These are phyloP conservation scores for Penicillium diatomitis DNA, from an alignment of 495 filamentous ascomycete genomes.

Conservation along the genomic window DNA sequence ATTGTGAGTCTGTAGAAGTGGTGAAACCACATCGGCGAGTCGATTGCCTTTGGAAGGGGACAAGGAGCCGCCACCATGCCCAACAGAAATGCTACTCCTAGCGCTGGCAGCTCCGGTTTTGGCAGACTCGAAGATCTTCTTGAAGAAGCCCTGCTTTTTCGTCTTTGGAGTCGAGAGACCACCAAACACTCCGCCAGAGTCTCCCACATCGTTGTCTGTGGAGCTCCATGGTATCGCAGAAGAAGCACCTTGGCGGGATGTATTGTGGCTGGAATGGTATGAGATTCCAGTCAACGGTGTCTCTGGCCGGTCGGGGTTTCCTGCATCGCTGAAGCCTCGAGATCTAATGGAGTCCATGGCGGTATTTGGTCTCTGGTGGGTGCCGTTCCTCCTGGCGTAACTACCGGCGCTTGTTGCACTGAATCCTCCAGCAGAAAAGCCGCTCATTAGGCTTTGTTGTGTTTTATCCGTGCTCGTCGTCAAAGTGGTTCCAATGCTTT, in stretches of 20 bases:
- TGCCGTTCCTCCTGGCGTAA: conserved; percentile 58
- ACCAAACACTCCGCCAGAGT: conserved; percentile 51
- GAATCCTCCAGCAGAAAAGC: conserved; percentile 77
- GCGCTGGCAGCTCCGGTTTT: conserved; percentile 89
- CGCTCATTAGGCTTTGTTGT: conserved; percentile 85
- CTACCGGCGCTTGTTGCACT: conserved; percentile 95
- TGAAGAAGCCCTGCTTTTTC: conserved; percentile 92
- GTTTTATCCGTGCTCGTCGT: conserved; percentile 70
- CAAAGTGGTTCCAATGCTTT: conserved; percentile 62
- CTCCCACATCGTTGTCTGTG: conserved; percentile 27
- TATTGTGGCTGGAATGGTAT: conserved; percentile 76
- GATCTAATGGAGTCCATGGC: conserved; percentile 37
- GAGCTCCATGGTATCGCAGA: conserved; percentile 41
- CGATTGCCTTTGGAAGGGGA: conserved; percentile 41
- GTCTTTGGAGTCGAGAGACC: conserved; percentile 79
- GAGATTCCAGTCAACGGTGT: conserved; percentile 69
- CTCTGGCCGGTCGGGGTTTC: conserved; percentile 44
- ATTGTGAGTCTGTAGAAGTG: conserved; percentile 21
- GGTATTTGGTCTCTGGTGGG: conserved; percentile 40
- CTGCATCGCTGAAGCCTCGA: conserved; percentile 37
- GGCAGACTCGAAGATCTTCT: conserved; percentile 88
- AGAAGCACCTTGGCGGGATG: conserved; percentile 45
- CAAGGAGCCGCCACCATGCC: conserved; percentile 42
- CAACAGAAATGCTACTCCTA: conserved; percentile 70
- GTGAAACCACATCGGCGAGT: conserved; percentile 25